These are phyloP conservation scores for Aspergillus texensis DNA, from an alignment of 2,329 filamentous ascomycete genomes.

Conservation along the genomic window DNA sequence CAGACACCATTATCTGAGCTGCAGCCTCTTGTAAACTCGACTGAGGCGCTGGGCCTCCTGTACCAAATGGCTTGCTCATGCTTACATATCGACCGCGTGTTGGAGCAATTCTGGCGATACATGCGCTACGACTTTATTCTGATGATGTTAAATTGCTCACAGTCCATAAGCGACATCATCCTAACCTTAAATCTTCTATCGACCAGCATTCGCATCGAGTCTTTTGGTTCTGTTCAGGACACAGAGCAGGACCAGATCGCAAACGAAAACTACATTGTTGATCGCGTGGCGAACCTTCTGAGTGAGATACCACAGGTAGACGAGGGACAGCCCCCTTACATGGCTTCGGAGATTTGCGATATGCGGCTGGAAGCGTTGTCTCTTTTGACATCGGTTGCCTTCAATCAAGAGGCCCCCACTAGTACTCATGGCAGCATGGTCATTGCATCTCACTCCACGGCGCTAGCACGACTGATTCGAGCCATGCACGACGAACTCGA, in stretches of 20 bases:
- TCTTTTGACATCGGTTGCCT: constrained; percentile 45
- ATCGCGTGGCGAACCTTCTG: constrained; percentile 60
- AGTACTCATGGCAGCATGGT: constrained; percentile 60
- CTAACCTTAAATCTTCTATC: constrained; percentile 58
- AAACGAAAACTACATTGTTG: constrained; percentile 54
- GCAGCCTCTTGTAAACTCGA: constrained; percentile 55
- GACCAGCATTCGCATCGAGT: constrained; percentile 56
- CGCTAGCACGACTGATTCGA: constrained; percentile 74
- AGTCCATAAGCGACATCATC: constrained; percentile 59
- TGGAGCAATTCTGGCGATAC: constrained; percentile 57
- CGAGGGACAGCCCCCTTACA: constrained; percentile 46
- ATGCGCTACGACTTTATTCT: constrained; percentile 61
- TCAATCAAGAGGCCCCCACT: constrained; percentile 60
- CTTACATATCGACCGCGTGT: constrained; percentile 44
- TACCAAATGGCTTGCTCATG: constrained; percentile 55
- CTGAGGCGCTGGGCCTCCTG: constrained; percentile 58
- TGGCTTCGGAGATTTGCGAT: constrained; percentile 40
- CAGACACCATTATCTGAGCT: constrained; percentile 47
- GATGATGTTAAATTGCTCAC: constrained; percentile 60
- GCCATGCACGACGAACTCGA: constrained; percentile 74
- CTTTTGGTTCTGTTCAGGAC: constrained; percentile 57
- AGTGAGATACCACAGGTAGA: constrained; percentile 55
- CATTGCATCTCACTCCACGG: constrained; percentile 68
- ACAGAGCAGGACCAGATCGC: constrained; percentile 42
- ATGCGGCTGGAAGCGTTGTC: constrained; percentile 50